phyloP scores from a whole-genome alignment of 768 basidiomycete genomes.

The Udeniomyces megalosporus region DNA sequence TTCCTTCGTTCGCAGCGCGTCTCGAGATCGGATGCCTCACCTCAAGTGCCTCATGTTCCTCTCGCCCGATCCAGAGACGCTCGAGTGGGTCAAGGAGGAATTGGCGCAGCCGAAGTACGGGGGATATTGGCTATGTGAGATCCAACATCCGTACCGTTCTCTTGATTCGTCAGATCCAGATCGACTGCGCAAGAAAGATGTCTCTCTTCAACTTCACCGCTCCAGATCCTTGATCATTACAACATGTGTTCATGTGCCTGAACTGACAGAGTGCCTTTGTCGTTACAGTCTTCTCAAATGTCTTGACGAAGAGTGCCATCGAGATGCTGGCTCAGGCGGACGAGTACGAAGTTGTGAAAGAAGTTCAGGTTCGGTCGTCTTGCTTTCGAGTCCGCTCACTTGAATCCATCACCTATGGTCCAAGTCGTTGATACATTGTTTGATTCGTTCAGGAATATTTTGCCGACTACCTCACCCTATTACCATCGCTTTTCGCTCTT shows the following conservation, averaged over 20 bases:
- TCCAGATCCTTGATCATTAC: too few relatives aligned
- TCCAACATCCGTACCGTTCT: background rate
- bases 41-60: conserved; percentile 96
- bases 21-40: conserved; percentile 80
- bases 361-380: conserved; percentile 62
- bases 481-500: conserved; percentile 73
- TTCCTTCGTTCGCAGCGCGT: conserved; percentile 21
- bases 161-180: background rate
- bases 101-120: conserved; percentile 83
- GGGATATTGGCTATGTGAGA: conserved; percentile 98
- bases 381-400: background rate
- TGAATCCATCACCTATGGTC: conserved; percentile 3
- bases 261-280: background rate
- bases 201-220: too few relatives aligned
- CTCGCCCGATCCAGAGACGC: conserved; percentile 60
- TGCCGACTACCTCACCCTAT: conserved; percentile 80
- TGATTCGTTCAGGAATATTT: conserved; percentile 59
- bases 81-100: conserved; percentile 68
- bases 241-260: too few relatives aligned
- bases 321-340: conserved; percentile 87
- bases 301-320: conserved; percentile 71
- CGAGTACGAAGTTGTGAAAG: conserved; percentile 87
- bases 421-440: background rate
- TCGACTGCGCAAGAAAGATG: background rate
- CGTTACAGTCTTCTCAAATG: conserved; percentile 80